Evolutionary conservation across 306 rosid species (phyloP), one percentile per base, ranked within the genome.

Genomic region (Oxytropis ochrocephala): DNA sequence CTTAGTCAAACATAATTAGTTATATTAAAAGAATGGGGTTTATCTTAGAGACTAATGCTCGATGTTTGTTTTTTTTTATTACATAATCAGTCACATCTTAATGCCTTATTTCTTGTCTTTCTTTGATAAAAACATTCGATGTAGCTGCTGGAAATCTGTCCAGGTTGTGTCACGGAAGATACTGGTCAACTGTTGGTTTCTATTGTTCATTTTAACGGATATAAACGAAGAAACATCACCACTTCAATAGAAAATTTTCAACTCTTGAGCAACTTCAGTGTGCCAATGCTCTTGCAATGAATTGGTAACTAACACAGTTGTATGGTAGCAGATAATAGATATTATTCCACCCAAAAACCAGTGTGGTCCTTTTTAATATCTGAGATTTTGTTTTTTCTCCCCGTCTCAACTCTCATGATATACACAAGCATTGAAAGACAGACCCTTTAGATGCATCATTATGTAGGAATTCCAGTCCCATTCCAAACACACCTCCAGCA

Each of bases 1-100:
- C 19, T 6, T 10, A 16, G 66, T 39, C 58, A 69, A 57, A 51
- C 67, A 50, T 52, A 19, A 36, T 38, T 36, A 48, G 39, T 46
- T 53, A 27, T 46, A 49, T 18, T 13, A 54, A 54, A 71, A 64
- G 77, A 56, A 71, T 47, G 56, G 47, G 60, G 60, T 64, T 63
- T 54, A 57, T 18, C 61, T 11, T 61, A 29, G 9, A 60, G 42
- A 16, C 27, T 69, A 61, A 53, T 44, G 67, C 61, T 44, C 61
- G 47, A 62, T 62, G 41, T 18, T 59, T 29, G n/a, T 24, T 24
- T 24, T 24, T 38, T 69, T n/a, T 51, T 61, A 53, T 18, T 27
- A 13, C 30, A 36, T 33, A 32, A 43, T 76, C 59, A 43, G 42
- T 60, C 70, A 30, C 71, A 58, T 47, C 35, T 35, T 44, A 38